Base-by-base conservation (phyloP, 1,139 yeast species). In the Pneumocystis sp. region DNA sequence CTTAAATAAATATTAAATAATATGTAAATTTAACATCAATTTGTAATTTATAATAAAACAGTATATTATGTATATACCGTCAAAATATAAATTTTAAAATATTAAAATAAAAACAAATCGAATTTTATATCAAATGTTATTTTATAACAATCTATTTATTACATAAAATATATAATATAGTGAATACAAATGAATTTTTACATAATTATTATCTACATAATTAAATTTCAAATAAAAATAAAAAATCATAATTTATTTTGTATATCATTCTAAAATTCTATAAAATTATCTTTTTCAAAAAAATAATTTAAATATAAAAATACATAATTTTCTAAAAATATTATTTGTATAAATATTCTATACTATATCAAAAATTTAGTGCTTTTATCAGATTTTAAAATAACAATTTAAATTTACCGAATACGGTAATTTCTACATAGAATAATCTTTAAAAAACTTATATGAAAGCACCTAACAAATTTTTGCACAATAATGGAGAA, bases 401-500 rank as follows among this genome's bases (percentile, higher is more conserved):
- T 50, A 50, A 50, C 3, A 4, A 6, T 50, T 10, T 5, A 50
- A 50, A 25, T 25, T 25, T 25, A 25, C 12, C 10, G 12, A 50
- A 45, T n/a, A 44, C 25, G 12, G 25, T 25, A 37, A 37, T 50
- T 50, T 50, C 19, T 29, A 29, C 19, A 44, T 44, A 44, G 19
- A 44, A n/a, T 44, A 44, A 21, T 44, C 15, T 44, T 44, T 44
- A 50, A 50, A 45, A 50, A 50, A 50, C 17, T 25, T 50, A 29
- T 17, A 50, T 50, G 57, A 50, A 50, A 50, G 57, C 57, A 25
- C 57, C 57, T 50, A 50, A 25, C 21, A 50, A 50, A 25, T 25
- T 50, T 25, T 10, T 50, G 17, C 34, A 50, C n/a, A 50, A 50
- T 25, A 50, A 50, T 50, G 57, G 34, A 29, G 85, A 83, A 69